These are phyloP conservation scores for Globisporangium iwayamae DNA, from an alignment of 352 stramenopile species.

Conservation along the genomic window DNA sequence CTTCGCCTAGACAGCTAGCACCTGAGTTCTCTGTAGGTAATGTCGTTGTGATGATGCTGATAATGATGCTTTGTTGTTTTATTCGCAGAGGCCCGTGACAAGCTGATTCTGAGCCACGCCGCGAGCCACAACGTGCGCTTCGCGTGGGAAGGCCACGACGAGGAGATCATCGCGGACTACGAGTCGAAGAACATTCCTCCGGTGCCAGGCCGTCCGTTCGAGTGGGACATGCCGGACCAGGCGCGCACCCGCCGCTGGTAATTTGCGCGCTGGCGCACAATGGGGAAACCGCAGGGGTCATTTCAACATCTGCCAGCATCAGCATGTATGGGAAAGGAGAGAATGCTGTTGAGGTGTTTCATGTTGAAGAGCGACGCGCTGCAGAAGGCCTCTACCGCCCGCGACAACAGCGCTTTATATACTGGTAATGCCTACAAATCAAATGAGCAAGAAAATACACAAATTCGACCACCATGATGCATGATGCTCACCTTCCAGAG, in stretches of 20 bases:
- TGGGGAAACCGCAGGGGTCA: too few species aligned
- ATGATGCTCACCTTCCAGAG: too few species aligned
- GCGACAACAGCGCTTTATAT: too few species aligned
- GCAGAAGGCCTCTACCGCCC: too few species aligned
- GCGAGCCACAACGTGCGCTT: conserved; percentile 81
- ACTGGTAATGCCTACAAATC: too few species aligned
- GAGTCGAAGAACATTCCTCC: conserved; percentile 76
- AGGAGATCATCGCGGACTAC: conserved; percentile 69
- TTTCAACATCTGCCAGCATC: too few species aligned
- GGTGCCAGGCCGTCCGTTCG: conserved; percentile 60
- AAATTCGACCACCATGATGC: neutral
- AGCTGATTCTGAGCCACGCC: conserved; percentile 62
- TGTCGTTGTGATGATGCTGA: neutral
- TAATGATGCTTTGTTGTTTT: neutral
- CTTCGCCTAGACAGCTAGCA: too few species aligned
- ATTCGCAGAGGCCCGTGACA: conserved; percentile 52
- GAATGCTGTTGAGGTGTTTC: too few species aligned
- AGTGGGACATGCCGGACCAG: conserved; percentile 63
- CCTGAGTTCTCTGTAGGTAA: too few species aligned
- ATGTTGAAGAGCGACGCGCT: too few species aligned
- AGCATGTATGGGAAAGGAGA: too few species aligned
- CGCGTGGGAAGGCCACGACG: conserved; percentile 71
- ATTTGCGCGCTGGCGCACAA: neutral
- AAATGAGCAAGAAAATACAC: too few species aligned
- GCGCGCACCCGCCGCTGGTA: conserved; percentile 73